These are phyloP conservation scores for Pseudozyma tsukubaensis DNA, from an alignment of 1,284 basidiomycete genomes.

Conservation along the genomic window DNA sequence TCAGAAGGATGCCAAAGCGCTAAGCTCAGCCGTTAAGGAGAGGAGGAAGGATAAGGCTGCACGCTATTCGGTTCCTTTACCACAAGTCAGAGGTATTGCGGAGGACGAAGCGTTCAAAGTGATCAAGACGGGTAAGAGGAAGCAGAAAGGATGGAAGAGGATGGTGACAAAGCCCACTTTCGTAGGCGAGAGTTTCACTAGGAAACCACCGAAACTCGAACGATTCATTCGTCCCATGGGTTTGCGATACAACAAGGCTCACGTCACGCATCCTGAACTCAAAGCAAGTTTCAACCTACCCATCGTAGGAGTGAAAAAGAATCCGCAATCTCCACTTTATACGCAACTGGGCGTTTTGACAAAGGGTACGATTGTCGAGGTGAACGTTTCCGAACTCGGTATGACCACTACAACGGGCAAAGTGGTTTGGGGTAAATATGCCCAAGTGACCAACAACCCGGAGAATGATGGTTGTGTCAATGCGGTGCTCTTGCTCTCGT, in stretches of 20 bases:
- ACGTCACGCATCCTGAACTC: slow-evolving; percentile 97
- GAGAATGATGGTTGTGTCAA: slow-evolving; percentile 67
- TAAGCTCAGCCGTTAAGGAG: slow-evolving; percentile 98
- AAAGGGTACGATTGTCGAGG: slow-evolving; percentile 97
- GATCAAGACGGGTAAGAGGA: slow-evolving; percentile 96
- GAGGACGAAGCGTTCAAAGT: slow-evolving; percentile 99
- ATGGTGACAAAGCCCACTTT: slow-evolving; percentile 99
- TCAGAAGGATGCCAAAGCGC: slow-evolving; percentile 95
- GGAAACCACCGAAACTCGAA: slow-evolving; percentile 99
- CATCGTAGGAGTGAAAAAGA: slow-evolving; percentile 98
- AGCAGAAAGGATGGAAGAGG: slow-evolving; percentile 97
- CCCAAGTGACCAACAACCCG: slow-evolving; percentile 79
- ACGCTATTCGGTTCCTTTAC: slow-evolving; percentile 94
- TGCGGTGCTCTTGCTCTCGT: slow-evolving; percentile 61
- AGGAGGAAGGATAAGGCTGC: slow-evolving; percentile 99
- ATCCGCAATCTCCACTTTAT: slow-evolving; percentile 98
- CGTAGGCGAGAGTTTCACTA: slow-evolving; percentile 96
- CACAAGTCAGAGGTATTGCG: slow-evolving; percentile 96
- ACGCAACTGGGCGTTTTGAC: slow-evolving; percentile 90
- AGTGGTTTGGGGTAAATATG: slow-evolving; percentile 83
- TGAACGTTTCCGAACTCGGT: slow-evolving; percentile 80
- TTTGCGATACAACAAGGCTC: slow-evolving; percentile 95
- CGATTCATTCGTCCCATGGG: slow-evolving; percentile 98
- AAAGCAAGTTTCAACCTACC: slow-evolving; percentile 99
- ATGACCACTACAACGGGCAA: slow-evolving; percentile 99